Base-by-base conservation (phyloP, 495 filamentous ascomycete species). In the Apiosordaria backusii region DNA sequence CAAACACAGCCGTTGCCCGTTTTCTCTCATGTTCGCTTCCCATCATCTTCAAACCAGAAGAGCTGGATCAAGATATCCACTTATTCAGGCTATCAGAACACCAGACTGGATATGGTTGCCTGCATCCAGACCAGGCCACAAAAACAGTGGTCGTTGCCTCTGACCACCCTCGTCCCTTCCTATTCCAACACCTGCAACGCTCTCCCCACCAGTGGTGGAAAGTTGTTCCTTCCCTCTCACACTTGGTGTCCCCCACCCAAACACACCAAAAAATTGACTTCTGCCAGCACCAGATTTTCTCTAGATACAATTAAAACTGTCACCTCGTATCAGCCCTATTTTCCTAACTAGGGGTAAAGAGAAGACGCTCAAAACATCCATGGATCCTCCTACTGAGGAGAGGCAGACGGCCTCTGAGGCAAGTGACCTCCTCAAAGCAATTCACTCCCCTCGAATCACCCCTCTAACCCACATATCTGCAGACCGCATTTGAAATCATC, bases 401-500 rank as follows among this genome's bases (percentile, higher is more conserved):
- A 45, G 35, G 35, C 35, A 45, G 16, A 15, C 35, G 13, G 35
- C 35, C 35, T 45, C 35, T 9, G 35, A 45, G 13, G 35, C 35
- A 45, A 45, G 35, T 45, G 0, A 13, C 35, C 9, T 15, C 16
- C 35, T 45, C 35, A 1, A 45, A 15, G 35, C 35, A 15, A 45
- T 15, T 13, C 10, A 2, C 35, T 15, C 35, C 35, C 35, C 35
- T 15, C 13, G 1, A 15, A 2, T 45, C 6, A 15, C 5, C 35
- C 16, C 3, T 45, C 35, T 45, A 13, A 45, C 35, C 5, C 16
- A 13, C 13, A 7, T 45, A 13, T 15, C 5, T 1, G 10, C 50
- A 77, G 75, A 27, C 69, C 6, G 72, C 70, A 22, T 61, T 72
- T 7, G 65, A 71, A 18, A 74, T 69, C 16, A 74, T 78, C 23